These are phyloP conservation scores for Penicillium salamii DNA, from an alignment of 495 filamentous ascomycete genomes.

Conservation along the genomic window DNA sequence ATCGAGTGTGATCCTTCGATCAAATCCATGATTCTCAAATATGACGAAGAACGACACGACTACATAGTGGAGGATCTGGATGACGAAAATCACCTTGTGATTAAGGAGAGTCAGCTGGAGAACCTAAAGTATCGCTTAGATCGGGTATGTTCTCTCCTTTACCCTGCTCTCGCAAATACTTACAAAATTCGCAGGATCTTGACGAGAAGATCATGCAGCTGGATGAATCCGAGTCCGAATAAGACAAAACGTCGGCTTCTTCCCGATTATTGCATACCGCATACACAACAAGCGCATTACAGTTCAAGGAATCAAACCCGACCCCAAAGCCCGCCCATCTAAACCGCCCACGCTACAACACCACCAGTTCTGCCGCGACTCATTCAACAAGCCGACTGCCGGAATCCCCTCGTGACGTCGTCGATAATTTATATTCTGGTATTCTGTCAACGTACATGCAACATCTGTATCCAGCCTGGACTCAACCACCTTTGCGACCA, in stretches of 20 bases:
- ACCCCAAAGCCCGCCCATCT: no score
- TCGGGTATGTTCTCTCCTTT: constrained; percentile 44
- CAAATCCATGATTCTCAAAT: constrained; percentile 72
- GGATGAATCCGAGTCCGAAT: constrained; percentile 51
- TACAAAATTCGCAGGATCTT: constrained; percentile 38
- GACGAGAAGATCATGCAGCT: constrained; percentile 54
- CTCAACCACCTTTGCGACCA: no score
- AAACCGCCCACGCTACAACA: no score
- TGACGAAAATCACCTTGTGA: constrained; percentile 64
- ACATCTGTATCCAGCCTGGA: no score
- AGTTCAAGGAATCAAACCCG: no score
- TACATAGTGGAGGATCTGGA: constrained; percentile 77
- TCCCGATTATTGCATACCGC: background rate
- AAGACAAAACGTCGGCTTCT: background rate
- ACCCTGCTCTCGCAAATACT: background rate
- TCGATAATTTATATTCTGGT: no score
- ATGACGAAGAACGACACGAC: constrained; percentile 64
- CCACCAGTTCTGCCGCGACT: no score
- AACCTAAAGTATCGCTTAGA: constrained; percentile 58
- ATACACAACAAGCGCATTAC: no score
- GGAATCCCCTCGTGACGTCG: no score
- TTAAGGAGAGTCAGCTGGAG: constrained; percentile 67
- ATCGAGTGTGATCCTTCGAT: constrained; percentile 77
- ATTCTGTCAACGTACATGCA: no score
- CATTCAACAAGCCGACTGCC: no score